These are phyloP conservation scores for Oryza rufipogon DNA, from an alignment of 176 grass and related monocot species.

Conservation along the genomic window DNA sequence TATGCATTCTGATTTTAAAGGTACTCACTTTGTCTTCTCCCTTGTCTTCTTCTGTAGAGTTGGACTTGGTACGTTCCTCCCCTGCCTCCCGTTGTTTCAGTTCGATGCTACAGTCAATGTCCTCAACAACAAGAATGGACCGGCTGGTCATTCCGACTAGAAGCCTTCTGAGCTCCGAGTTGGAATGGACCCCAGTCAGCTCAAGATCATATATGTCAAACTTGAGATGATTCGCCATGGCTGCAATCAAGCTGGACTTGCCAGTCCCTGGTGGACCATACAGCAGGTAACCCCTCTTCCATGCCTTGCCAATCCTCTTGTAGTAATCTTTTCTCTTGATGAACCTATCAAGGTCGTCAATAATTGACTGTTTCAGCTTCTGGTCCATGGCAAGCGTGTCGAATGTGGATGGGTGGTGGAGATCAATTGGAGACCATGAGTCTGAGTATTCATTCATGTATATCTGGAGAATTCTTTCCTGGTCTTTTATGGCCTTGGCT, in stretches of 20 bases:
- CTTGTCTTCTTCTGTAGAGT: slow-evolving; percentile 43
- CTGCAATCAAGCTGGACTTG: slow-evolving; percentile 93
- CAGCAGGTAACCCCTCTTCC: slow-evolving; percentile 90
- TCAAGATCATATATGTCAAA: slow-evolving; percentile 90
- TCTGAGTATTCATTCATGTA: slow-evolving; percentile 54
- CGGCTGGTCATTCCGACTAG: slow-evolving; percentile 61
- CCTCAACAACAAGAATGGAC: slow-evolving; percentile 89
- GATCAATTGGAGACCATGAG: slow-evolving; percentile 60
- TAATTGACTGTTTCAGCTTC: slow-evolving; percentile 58
- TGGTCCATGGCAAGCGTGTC: slow-evolving; percentile 73
- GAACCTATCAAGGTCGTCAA: slow-evolving; percentile 70
- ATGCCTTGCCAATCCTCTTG: slow-evolving; percentile 78
- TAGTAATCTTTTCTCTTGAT: slow-evolving; percentile 87
- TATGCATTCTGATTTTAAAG: slow-evolving; percentile 10
- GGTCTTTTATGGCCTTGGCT: slow-evolving; percentile 60
- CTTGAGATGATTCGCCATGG: slow-evolving; percentile 84
- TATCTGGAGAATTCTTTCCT: slow-evolving; percentile 57
- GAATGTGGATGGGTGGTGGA: slow-evolving; percentile 85
- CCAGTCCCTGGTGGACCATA: slow-evolving; percentile 88
- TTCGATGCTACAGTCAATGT: slow-evolving; percentile 71
- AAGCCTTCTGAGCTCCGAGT: slow-evolving; percentile 59
- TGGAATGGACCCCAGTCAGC: slow-evolving; percentile 64
- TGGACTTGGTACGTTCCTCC: slow-evolving; percentile 32
- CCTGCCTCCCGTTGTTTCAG: slow-evolving; percentile 56
- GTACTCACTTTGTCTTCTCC: slow-evolving; percentile 49